Evolutionary conservation across 192 early-diverging fungal species (phyloP).

Genomic region (Coemansia sp.): DNA sequence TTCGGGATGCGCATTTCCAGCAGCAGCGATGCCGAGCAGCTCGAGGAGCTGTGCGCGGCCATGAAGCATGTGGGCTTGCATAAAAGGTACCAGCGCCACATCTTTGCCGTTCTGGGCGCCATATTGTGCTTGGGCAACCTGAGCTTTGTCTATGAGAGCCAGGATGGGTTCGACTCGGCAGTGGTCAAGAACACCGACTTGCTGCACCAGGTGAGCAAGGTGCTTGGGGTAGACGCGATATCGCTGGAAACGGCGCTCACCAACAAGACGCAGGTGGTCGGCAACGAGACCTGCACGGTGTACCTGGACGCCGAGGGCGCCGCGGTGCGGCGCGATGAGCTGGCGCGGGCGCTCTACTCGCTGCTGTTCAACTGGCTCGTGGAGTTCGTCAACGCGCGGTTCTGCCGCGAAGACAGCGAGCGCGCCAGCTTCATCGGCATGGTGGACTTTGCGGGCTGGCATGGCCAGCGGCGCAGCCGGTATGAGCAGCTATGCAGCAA

Average conservation of each 20-base stretch:
- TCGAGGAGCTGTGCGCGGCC: slow-evolving; percentile 68
- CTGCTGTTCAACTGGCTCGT: slow-evolving; percentile 82
- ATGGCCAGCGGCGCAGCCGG: slow-evolving; percentile 30
- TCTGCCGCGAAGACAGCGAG: slow-evolving; percentile 59
- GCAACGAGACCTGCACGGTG: slow-evolving; percentile 75
- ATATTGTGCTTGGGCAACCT: slow-evolving; percentile 89
- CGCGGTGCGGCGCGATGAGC: slow-evolving; percentile 65
- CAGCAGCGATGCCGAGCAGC: slow-evolving; percentile 62
- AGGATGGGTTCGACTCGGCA: slow-evolving; percentile 74
- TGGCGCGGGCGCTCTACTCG: slow-evolving; percentile 74
- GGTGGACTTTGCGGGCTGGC: slow-evolving; percentile 82
- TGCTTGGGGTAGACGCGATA: slow-evolving; percentile 79
- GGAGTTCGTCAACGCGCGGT: slow-evolving; percentile 78
- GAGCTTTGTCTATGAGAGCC: slow-evolving; percentile 80
- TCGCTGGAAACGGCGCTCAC: slow-evolving; percentile 64
- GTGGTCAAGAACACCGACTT: slow-evolving; percentile 76
- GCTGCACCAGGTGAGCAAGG: slow-evolving; percentile 72
- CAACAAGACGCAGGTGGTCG: slow-evolving; percentile 76
- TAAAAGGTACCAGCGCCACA: slow-evolving; percentile 75
- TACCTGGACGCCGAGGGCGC: slow-evolving; percentile 76
- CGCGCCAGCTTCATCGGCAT: slow-evolving; percentile 73
- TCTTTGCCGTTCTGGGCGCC: slow-evolving; percentile 79
- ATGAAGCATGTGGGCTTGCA: slow-evolving; percentile 83
- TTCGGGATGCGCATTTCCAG: slow-evolving; percentile 65
- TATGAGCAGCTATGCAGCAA: slow-evolving; percentile 74